Evolutionary conservation across 208 protist genomes (phyloP).

Genomic region (Leishmania guyanensis): DNA sequence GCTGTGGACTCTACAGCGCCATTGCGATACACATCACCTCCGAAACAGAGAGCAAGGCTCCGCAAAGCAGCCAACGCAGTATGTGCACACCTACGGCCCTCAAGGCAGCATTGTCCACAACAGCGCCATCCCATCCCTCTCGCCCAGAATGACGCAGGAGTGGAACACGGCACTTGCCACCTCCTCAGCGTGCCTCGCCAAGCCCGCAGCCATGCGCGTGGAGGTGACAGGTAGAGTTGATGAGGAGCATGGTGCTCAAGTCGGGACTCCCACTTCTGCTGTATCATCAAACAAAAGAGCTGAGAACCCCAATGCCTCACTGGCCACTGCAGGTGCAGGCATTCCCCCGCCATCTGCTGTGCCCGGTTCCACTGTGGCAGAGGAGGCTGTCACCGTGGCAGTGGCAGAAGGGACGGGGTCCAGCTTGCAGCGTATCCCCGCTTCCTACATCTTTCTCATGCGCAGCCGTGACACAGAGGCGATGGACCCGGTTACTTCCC

Average conservation of each 20-base stretch:
- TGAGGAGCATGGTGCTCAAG: background rate
- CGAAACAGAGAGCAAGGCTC: background rate
- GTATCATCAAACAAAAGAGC: background rate
- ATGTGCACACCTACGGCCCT: background rate
- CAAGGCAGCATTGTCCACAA: background rate
- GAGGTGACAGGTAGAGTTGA: background rate
- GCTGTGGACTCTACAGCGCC: slow-evolving; percentile 13
- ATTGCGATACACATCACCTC: background rate
- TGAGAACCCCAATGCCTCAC: background rate
- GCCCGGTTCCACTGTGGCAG: background rate
- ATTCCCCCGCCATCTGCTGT: background rate
- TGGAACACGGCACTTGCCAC: slow-evolving; percentile 16
- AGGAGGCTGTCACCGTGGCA: background rate
- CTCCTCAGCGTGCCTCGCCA: background rate
- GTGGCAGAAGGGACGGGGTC: background rate
- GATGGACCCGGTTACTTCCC: slow-evolving; percentile 16
- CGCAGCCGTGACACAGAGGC: slow-evolving; percentile 34
- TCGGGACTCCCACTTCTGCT: background rate
- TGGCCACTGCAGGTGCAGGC: background rate
- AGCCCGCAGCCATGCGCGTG: background rate
- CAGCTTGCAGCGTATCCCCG: slow-evolving; percentile 19
- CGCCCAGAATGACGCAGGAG: slow-evolving; percentile 6
- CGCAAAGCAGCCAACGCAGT: background rate
- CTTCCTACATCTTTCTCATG: slow-evolving; percentile 45
- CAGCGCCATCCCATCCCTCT: slow-evolving; percentile 14